Conservation (phyloP, 2,329 filamentous ascomycete genomes). For the Cytospora piceae region DNA sequence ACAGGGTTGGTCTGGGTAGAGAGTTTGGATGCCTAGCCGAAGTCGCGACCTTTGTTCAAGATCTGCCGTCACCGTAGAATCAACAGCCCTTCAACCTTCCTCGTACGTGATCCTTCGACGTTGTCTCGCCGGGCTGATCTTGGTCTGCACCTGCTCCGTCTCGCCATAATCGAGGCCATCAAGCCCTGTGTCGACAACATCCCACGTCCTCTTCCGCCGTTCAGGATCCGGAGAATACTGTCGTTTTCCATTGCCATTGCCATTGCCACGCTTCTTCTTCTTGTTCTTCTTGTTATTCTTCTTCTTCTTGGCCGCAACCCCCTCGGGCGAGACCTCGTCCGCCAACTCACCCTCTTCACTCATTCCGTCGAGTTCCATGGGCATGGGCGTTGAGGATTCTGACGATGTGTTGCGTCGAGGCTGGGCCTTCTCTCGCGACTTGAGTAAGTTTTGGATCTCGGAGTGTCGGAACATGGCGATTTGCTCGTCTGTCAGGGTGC, state of each 20-base stretch:
- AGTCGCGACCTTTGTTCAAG: background rate
- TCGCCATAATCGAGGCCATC: slow-evolving; percentile 65
- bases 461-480: slow-evolving; percentile 89
- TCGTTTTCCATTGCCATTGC: slow-evolving; percentile 44
- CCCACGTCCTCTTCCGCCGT: slow-evolving; percentile 69
- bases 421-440: slow-evolving; percentile 47
- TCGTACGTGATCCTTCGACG: slow-evolving; percentile 54
- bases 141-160: slow-evolving; percentile 35
- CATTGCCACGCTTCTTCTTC: slow-evolving; percentile 43
- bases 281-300: slow-evolving; percentile 37
- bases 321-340: slow-evolving; percentile 33
- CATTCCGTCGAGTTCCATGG: slow-evolving; percentile 18
- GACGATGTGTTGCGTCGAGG: slow-evolving; percentile 18
- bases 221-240: slow-evolving; percentile 59
- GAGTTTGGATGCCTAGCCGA: background rate
- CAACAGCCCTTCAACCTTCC: slow-evolving; percentile 38
- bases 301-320: slow-evolving; percentile 38
- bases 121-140: slow-evolving; percentile 40
- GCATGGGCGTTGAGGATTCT: background rate
- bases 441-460: slow-evolving; percentile 75
- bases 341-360: slow-evolving; percentile 33
- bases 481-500: slow-evolving; percentile 89
- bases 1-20: background rate
- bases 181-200: slow-evolving; percentile 64
- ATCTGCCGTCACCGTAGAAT: slow-evolving; percentile 6